Conservation (phyloP, 2,329 filamentous ascomycete genomes). For the Penicillium sclerotigenum region DNA sequence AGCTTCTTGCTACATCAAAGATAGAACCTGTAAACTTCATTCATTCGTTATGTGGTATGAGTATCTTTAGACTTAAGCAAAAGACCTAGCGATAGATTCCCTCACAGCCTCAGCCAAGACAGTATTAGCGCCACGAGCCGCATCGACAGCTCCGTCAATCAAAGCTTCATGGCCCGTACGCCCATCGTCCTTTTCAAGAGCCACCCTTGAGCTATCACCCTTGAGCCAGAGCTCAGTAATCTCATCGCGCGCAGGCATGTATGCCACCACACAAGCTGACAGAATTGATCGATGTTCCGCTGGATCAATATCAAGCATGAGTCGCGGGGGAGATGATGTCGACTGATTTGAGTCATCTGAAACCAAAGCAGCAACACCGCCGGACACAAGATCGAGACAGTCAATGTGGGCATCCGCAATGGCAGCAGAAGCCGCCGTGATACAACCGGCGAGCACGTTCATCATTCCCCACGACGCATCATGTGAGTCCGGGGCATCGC, state of each 20-base stretch:
- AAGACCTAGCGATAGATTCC: conserved; percentile 51
- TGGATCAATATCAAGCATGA: conserved; percentile 75
- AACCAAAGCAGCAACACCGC: conserved; percentile 82
- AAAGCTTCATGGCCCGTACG: conserved; percentile 50
- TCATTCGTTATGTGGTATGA: conserved; percentile 19
- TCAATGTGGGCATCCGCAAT: conserved; percentile 94
- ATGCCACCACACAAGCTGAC: conserved; percentile 85
- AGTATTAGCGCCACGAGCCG: conserved; percentile 56
- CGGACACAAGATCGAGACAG: conserved; percentile 84
- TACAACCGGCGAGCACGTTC: conserved; percentile 86
- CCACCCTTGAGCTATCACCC: conserved; percentile 55
- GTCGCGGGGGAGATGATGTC: conserved; percentile 26
- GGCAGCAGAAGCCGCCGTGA: conserved; percentile 89
- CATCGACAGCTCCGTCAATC: conserved; percentile 62
- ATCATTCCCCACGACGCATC: conserved; percentile 80
- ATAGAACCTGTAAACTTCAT: conserved; percentile 14
- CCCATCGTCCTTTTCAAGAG: conserved; percentile 33
- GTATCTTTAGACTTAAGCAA: conserved; percentile 22
- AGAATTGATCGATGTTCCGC: conserved; percentile 73
- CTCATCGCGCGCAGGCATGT: conserved; percentile 81
- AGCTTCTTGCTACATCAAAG: neutral
- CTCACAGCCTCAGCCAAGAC: conserved; percentile 61
- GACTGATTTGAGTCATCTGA: conserved; percentile 29
- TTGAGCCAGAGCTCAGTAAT: conserved; percentile 94
- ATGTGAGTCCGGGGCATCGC: conserved; percentile 48